phyloP scores from a whole-genome alignment of 177 flowering plant species.

The Vitis hybrid region DNA sequence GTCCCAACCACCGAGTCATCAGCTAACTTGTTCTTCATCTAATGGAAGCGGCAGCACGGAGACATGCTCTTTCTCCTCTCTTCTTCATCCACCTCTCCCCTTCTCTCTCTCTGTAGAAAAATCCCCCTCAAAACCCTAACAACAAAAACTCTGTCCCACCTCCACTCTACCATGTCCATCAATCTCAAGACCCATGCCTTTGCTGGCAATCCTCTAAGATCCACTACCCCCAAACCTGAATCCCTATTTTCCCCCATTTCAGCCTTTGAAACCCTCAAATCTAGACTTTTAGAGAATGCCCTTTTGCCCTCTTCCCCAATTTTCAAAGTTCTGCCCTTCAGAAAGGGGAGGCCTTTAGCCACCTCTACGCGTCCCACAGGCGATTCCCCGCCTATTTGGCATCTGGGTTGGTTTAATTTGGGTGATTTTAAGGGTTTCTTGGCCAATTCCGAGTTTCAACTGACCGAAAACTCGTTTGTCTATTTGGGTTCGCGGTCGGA shows the following conservation, averaged over 20 bases:
- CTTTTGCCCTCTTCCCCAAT: constrained; percentile 27
- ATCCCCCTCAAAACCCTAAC: constrained; percentile 3
- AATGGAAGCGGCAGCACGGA: constrained; percentile 9
- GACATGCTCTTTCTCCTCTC: constrained; percentile 27
- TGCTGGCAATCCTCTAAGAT: constrained; percentile 59
- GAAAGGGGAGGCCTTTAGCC: constrained; percentile 78
- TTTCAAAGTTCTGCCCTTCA: constrained; percentile 58
- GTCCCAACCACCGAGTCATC: not conserved
- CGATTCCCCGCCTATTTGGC: constrained; percentile 49
- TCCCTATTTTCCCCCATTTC: constrained; percentile 47
- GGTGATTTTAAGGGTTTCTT: constrained; percentile 46
- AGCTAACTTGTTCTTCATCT: not conserved
- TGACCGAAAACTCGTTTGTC: constrained; percentile 57
- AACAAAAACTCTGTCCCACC: constrained; percentile 12
- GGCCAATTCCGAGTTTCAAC: constrained; percentile 34
- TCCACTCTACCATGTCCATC: constrained; percentile 42
- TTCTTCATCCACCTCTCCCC: not conserved
- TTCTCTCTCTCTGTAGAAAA: constrained; percentile 15
- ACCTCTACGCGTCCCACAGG: constrained; percentile 13
- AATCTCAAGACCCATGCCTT: constrained; percentile 46
- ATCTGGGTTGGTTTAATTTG: constrained; percentile 77
- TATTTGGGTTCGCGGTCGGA: constrained; percentile 60
- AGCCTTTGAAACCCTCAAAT: constrained; percentile 49
- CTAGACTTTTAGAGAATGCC: constrained; percentile 28
- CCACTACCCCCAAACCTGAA: constrained; percentile 46